phyloP scores from a whole-genome alignment of 2,329 filamentous ascomycete genomes.

The Sclerotinia spermophila region DNA sequence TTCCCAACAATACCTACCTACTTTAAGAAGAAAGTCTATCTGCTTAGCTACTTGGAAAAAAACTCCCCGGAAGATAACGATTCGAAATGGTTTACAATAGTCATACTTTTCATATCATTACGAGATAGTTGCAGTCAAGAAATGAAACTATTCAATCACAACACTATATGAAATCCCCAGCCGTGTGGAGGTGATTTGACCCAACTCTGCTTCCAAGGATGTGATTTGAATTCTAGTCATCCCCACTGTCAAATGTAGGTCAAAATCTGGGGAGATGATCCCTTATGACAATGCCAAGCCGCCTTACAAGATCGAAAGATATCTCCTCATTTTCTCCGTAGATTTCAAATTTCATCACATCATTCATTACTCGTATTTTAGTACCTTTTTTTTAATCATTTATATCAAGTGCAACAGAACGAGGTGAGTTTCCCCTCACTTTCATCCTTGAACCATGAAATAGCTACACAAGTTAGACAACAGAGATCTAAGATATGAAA shows the following conservation, averaged over 20 bases:
- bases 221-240: background rate
- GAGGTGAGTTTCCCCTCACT: background rate
- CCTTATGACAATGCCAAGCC: background rate
- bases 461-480: background rate
- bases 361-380: background rate
- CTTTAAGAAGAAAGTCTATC: background rate
- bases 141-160: background rate
- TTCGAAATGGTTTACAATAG: background rate
- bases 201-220: background rate
- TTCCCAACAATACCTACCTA: background rate
- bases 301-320: background rate
- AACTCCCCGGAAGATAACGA: background rate
- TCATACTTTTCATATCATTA: conserved; percentile 4
- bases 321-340: background rate
- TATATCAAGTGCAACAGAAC: background rate
- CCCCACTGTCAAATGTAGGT: background rate
- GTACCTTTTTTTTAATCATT: background rate
- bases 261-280: background rate
- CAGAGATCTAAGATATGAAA: background rate
- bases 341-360: background rate
- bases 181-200: background rate
- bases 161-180: background rate
- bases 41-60: background rate
- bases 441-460: conserved; percentile 9
- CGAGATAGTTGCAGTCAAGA: conserved; percentile 2